Percentiles rank a stretch among this genome's conserved stretches.
These are phyloP conservation scores for Amphibolis antarctica DNA, from an alignment of 106 monocot species.

Conservation along the genomic window DNA sequence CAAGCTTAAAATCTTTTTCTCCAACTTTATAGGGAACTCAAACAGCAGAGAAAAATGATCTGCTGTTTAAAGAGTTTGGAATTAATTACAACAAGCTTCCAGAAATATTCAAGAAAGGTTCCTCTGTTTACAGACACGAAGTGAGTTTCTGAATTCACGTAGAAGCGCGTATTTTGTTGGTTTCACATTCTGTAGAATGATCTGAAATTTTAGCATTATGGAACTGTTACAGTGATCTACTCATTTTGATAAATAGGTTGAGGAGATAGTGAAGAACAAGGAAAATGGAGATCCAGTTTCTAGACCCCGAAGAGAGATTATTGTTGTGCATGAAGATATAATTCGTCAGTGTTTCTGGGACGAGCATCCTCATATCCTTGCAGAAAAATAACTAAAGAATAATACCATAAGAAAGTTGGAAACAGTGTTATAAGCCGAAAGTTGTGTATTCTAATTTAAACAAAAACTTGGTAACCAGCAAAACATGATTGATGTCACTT, in stretches of 20 bases:
- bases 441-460: no score
- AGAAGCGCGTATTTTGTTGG: neutral
- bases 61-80: constrained; percentile 60
- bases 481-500: no score
- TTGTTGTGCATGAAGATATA: neutral
- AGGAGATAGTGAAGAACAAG: neutral
- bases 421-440: no score
- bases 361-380: neutral
- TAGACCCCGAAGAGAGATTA: neutral
- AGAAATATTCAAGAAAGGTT: constrained; percentile 65
- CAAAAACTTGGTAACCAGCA: no score
- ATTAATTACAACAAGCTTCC: constrained; percentile 59
- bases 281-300: neutral
- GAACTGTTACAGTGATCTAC: neutral
- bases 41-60: constrained; percentile 57
- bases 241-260: neutral
- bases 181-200: neutral
- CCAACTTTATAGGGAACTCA: neutral
- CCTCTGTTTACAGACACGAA: constrained; percentile 50
- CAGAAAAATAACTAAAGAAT: neutral
- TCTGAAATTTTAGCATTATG: neutral
- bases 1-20: neutral
- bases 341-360: neutral
- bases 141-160: constrained; percentile 12
- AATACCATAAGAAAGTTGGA: no score